Evolutionary conservation across 192 early-diverging fungal species (phyloP).

Genomic region (Chytriomyces hyalinus): DNA sequence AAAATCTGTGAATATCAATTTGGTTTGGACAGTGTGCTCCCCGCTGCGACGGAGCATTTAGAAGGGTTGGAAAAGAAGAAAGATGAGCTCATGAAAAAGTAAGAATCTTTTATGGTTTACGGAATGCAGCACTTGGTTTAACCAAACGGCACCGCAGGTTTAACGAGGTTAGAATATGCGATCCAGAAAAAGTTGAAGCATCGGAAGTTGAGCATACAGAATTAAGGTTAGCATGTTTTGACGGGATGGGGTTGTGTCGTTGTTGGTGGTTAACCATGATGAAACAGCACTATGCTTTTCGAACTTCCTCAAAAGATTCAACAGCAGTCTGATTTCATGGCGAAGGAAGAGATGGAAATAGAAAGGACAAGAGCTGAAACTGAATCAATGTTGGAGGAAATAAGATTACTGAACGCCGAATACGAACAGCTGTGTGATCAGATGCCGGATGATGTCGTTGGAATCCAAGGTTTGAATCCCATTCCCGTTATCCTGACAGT

Average conservation of each 20-base stretch:
- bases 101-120: background rate
- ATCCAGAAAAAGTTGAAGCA: background rate
- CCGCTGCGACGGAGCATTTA: background rate
- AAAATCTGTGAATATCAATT: background rate
- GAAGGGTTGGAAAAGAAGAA: slow-evolving; percentile 2
- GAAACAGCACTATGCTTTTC: background rate
- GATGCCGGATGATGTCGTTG: slow-evolving; percentile 36
- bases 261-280: background rate
- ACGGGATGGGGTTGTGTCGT: background rate
- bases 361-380: background rate
- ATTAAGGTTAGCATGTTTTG: background rate
- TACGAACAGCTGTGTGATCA: slow-evolving; percentile 23
- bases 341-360: background rate
- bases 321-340: background rate
- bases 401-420: slow-evolving; percentile 3
- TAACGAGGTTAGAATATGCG: background rate
- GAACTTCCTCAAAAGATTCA: background rate
- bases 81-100: slow-evolving; percentile 10
- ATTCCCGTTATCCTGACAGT: background rate
- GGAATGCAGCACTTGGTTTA: background rate
- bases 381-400: background rate
- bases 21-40: background rate
- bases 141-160: background rate
- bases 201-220: background rate
- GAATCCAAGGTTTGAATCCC: slow-evolving; percentile 24